phyloP scores from a whole-genome alignment of 192 early-diverging fungal species.

The Cetraspora pellucida region DNA sequence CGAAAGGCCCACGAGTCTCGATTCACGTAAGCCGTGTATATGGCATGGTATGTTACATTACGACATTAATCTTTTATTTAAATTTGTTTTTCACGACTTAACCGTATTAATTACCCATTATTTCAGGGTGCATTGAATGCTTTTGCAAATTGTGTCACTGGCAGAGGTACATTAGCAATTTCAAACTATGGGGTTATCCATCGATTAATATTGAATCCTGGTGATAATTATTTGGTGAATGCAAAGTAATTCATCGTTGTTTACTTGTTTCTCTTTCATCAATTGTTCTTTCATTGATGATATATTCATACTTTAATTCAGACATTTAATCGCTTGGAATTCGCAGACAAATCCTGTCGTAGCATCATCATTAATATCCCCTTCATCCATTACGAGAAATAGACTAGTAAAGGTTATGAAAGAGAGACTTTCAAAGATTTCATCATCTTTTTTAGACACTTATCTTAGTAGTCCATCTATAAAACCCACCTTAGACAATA shows the following conservation, averaged over 20 bases:
- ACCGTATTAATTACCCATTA: not conserved
- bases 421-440: not conserved
- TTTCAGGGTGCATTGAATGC: conserved; percentile 56
- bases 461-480: conserved; percentile 40
- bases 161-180: conserved; percentile 69
- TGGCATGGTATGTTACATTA: conserved; percentile 38
- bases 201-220: conserved; percentile 62
- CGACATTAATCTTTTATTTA: not conserved
- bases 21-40: conserved; percentile 48
- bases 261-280: not conserved
- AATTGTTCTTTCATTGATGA: not conserved
- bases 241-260: conserved; percentile 50
- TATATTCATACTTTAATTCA: conserved; percentile 18
- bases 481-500: conserved; percentile 41
- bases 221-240: conserved; percentile 75
- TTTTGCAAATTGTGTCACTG: conserved; percentile 64
- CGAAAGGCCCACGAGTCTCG: conserved; percentile 57
- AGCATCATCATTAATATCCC: conserved; percentile 41
- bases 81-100: not conserved
- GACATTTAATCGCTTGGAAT: conserved; percentile 60
- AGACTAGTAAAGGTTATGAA: not conserved
- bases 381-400: conserved; percentile 31
- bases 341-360: conserved; percentile 51
- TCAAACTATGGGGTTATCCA: conserved; percentile 68
- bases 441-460: conserved; percentile 7